Conservation (phyloP, 495 filamentous ascomycete genomes). For the Rostrohypoxylon terebratum region DNA sequence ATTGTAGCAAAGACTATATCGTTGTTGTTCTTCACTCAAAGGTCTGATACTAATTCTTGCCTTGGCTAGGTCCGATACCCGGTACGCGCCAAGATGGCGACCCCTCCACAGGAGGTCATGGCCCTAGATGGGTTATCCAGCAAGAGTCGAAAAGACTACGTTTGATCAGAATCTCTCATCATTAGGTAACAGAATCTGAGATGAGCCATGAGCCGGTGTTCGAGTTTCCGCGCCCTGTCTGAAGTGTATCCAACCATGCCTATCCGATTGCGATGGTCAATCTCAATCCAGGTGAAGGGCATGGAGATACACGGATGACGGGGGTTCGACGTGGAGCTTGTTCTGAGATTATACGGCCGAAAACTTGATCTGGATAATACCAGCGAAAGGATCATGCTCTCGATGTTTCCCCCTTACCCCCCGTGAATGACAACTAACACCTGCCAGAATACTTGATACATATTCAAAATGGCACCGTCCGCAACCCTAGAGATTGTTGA, state of each 20-base stretch:
- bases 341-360: constrained; percentile 93
- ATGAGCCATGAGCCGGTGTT: constrained; percentile 55
- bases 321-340: constrained; percentile 42
- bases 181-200: constrained; percentile 52
- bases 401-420: constrained; percentile 56
- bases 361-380: constrained; percentile 99
- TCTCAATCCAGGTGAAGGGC: constrained; percentile 21
- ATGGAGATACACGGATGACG: constrained; percentile 31
- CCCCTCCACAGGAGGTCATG: constrained; percentile 45
- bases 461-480: constrained; percentile 79
- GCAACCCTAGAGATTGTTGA: constrained; percentile 58
- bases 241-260: constrained; percentile 30
- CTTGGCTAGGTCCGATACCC: constrained; percentile 45
- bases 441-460: constrained; percentile 52
- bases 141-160: constrained; percentile 44
- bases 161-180: constrained; percentile 50
- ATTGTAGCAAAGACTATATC: constrained; percentile 27
- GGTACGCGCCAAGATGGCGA: constrained; percentile 51
- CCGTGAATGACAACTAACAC: constrained; percentile 43
- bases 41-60: constrained; percentile 29
- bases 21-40: constrained; percentile 1
- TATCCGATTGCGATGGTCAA: neutral
- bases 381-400: constrained; percentile 96
- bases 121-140: constrained; percentile 50
- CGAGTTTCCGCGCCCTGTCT: constrained; percentile 43